These are phyloP conservation scores for Crithidia brevicula DNA, from an alignment of 208 protist genomes.

Conservation along the genomic window DNA sequence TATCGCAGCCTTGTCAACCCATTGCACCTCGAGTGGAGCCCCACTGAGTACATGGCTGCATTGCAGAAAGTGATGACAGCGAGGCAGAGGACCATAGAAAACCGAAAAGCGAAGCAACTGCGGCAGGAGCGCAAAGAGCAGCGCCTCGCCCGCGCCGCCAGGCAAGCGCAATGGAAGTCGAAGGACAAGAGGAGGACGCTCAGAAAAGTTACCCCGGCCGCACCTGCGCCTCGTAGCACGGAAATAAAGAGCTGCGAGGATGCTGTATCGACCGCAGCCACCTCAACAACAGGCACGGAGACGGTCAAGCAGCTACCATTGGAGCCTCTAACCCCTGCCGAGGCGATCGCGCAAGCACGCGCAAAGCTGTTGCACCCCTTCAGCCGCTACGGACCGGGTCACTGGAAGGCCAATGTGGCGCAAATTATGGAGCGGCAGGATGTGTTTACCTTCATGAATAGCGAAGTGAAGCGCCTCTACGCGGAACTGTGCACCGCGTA, in stretches of 20 bases:
- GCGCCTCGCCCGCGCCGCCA: not conserved
- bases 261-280: not conserved
- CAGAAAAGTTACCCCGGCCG: too few relatives aligned
- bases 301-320: not conserved
- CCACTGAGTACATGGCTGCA: conserved; percentile 26
- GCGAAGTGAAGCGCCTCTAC: conserved; percentile 66
- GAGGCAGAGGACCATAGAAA: conserved; percentile 4
- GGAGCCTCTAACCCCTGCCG: not conserved
- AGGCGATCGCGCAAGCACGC: conserved; percentile 16
- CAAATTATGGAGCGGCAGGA: conserved; percentile 55
- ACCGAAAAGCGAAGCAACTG: not conserved
- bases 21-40: conserved; percentile 70
- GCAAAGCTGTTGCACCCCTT: conserved; percentile 20
- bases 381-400: conserved; percentile 3
- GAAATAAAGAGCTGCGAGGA: not conserved
- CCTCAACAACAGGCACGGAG: not conserved
- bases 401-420: conserved; percentile 55
- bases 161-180: not conserved
- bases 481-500: conserved; percentile 49
- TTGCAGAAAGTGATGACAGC: conserved; percentile 23
- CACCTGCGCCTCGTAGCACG: not conserved
- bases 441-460: conserved; percentile 46
- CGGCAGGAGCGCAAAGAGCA: conserved; percentile 2
- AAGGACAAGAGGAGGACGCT: not conserved
- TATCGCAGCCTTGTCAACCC: conserved; percentile 46